Base-by-base conservation (phyloP, 2,329 filamentous ascomycete genomes). In the Aspergillus niger region DNA sequence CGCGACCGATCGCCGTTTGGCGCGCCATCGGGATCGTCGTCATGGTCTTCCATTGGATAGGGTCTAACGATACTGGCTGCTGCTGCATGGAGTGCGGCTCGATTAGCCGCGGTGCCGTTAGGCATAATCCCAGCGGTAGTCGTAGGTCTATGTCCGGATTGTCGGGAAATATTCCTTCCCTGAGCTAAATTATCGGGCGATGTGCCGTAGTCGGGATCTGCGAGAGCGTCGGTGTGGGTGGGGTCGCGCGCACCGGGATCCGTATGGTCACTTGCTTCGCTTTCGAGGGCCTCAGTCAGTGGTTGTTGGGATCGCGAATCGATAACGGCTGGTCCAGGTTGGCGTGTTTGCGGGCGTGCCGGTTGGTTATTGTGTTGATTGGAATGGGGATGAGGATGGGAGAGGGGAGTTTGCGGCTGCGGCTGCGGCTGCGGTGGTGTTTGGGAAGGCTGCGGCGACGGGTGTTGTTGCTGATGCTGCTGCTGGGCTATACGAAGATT, bases 1-100 rank as follows among this genome's bases (percentile, higher is more conserved):
- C 74, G 72, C 26, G 64, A 52, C 17, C 43, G 65, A n/a, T 69
- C 65, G 5, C 59, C 64, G 8, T 57, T 52, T 13, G 28, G 17
- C 20, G 55, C 17, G 30, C 36, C 22, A 17, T 44, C 24, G 30
- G 55, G 20, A 50, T 50, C 47, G 22, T 41, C 36, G 24, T 50
- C 47, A 20, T 36, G 55, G 47, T 57, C 32, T 15, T 50, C 55
- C 20, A 30, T 30, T 24, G 36, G 30, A 22, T 51, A 24, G 22
- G 48, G 32, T 13, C 44, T 8, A n/a, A 57, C 20, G 11, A 39
- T 22, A 22, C 30, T 53, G 26, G 36, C 10, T 22, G 50, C 28
- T 22, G 32, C 36, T 8, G 20, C 22, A 24, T 24, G 20, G 15
- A 38, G 51, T 22, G 51, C 39, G 22, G 51, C 22, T 53, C 41